Base-by-base conservation (phyloP, 306 rosid species). In the Rubus idaeus region DNA sequence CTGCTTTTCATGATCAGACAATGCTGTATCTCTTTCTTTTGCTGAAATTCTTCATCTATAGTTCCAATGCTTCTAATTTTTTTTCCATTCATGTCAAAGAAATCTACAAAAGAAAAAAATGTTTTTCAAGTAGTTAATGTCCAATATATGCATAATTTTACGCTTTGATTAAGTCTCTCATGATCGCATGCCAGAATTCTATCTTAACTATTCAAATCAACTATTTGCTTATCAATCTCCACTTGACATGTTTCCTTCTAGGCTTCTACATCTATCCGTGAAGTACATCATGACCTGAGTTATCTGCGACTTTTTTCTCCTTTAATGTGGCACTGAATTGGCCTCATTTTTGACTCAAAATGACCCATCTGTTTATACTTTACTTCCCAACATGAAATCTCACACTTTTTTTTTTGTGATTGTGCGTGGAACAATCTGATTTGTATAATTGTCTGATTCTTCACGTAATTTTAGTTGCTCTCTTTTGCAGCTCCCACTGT, bases 401-500 rank as follows among this genome's bases (percentile, higher is more conserved):
- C 35, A 60, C 23, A 39, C 10, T 7, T 60, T 14, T 46, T 14
- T 23, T 14, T 12, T 47, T 47, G 21, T 13, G n/a, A 14, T 4
- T 69, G 13, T 26, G 18, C 12, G 10, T 47, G n/a, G 44, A 47
- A 47, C 56, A 14, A 12, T 46, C 57, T 14, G 58, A 47, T 69
- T 69, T 47, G 57, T 39, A 16, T 69, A 47, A 6, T 20, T 47
- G 44, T 86, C 83, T 82, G 52, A 80, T 70, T 55, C 69, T 74
- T 51, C 50, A 39, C 71, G 4, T 52, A 42, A 75, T 51, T 21
- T 45, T 60, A 61, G 62, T 82, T 3, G 67, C 74, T 76, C 64
- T 74, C 52, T 80, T 68, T 52, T 88, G 77, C 91, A 96, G 98
- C 99, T 83, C 94, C 99, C 62, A 92, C 97, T 30, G 99, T 81